Conservation (phyloP, 768 basidiomycete species). For the Hygrophorus russula region DNA sequence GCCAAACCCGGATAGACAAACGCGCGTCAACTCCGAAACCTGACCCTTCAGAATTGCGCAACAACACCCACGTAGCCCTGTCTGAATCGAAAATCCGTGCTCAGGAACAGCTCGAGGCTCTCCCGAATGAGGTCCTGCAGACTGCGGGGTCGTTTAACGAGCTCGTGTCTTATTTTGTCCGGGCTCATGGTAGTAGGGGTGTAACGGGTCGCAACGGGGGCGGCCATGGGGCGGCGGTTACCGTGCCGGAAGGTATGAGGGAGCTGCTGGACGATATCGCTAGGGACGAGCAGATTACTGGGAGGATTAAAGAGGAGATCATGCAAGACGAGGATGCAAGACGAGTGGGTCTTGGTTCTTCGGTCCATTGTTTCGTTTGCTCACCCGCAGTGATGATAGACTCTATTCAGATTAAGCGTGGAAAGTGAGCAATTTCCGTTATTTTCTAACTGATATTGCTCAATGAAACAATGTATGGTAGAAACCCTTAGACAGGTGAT, state of each 20-base stretch:
- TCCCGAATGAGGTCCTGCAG: constrained; percentile 20
- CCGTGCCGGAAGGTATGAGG: constrained; percentile 19
- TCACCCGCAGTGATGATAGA: constrained; percentile 10
- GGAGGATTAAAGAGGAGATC: constrained; percentile 21
- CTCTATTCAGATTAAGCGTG: constrained; percentile 22
- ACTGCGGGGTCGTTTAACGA: constrained; percentile 21
- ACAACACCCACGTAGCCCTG: background rate
- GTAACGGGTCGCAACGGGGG: background rate
- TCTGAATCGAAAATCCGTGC: constrained; percentile 9
- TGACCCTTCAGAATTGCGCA: background rate
- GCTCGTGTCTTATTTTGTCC: constrained; percentile 20
- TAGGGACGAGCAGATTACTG: constrained; percentile 19
- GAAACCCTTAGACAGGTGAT: constrained; percentile 16
- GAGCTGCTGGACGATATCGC: constrained; percentile 23
- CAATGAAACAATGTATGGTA: constrained; percentile 6
- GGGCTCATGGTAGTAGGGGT: constrained; percentile 9
- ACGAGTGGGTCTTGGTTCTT: constrained; percentile 15
- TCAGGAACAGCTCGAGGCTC: constrained; percentile 18
- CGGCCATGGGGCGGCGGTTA: constrained; percentile 5
- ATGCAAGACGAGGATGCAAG: constrained; percentile 21
- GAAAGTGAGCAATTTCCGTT: constrained; percentile 13
- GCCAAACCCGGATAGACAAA: constrained; percentile 1
- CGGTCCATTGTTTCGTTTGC: background rate
- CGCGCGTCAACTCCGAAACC: background rate
- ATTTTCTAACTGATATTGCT: background rate